Base-by-base conservation (phyloP, 345 rosid species). In the Nephelium lappaceum region DNA sequence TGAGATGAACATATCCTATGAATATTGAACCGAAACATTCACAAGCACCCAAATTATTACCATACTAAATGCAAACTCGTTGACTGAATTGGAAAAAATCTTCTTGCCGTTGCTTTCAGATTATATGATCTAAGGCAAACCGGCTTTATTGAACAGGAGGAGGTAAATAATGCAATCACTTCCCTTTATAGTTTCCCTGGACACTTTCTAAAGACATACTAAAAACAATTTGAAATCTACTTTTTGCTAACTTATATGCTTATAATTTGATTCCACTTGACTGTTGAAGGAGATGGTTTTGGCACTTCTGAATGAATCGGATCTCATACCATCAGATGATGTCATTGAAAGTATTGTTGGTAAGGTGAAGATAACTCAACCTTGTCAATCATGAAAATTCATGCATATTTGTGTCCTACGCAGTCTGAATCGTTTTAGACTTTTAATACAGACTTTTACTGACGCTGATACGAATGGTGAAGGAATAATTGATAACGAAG, bases 281-380 rank as follows among this genome's bases (percentile, higher is more conserved):
- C 81, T 93, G 99, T 83, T 95, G 83, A 95, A 87, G 86, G 94
- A 88, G 87, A 95, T 95, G 99, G 99, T 95, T n/a, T 23, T 91
- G 78, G 99, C 96, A 12, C 93, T 95, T 71, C 88, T 93, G 78
- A 89, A 91, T 11, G 99, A 95, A 85, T 95, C 99, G 0, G 97
- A 94, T 58, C 90, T 96, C 49, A 53, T 81, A 12, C 84, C 94
- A 27, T 87, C 95, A 0, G 93, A 93, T 38, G 97, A 94, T 64
- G 71, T 83, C 24, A 89, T 96, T 19, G 92, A 94, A 88, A 67
- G 83, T 24, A 94, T 94, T 63, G 97, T 96, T 10, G 89, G 88
- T 83, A 89, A 90, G 94, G 99, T 93, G 83, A 57, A 42, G 24
- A 43, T 7, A 66, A 38, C 14, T 36, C 65, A 16, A 25, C 25